phyloP scores from a whole-genome alignment of 2,329 filamentous ascomycete genomes.

The Fusarium burgessii region DNA sequence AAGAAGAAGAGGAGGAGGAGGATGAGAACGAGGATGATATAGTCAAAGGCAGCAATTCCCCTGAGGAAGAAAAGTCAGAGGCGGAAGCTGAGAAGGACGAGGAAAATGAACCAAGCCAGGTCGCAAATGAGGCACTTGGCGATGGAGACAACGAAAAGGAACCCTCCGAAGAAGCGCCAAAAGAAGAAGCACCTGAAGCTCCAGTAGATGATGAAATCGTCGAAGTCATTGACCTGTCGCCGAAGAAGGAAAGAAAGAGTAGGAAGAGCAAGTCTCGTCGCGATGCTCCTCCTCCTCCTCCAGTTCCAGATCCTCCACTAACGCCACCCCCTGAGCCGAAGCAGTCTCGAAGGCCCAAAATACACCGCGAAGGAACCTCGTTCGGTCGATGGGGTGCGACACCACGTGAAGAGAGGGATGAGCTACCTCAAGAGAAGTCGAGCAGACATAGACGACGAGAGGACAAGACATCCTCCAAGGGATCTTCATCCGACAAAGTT shows the following conservation, averaged over 20 bases:
- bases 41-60: background rate
- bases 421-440: constrained; percentile 67
- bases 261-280: constrained; percentile 56
- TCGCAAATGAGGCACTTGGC: constrained; percentile 21
- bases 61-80: constrained; percentile 13
- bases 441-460: constrained; percentile 71
- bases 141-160: constrained; percentile 47
- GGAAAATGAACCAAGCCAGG: constrained; percentile 31
- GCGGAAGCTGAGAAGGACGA: background rate
- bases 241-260: constrained; percentile 59
- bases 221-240: constrained; percentile 64
- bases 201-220: constrained; percentile 46
- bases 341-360: constrained; percentile 76
- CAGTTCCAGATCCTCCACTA: constrained; percentile 60
- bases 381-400: constrained; percentile 82
- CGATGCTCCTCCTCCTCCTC: constrained; percentile 53
- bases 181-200: constrained; percentile 46
- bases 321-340: constrained; percentile 67
- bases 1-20: constrained; percentile 32
- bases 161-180: constrained; percentile 45
- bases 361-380: constrained; percentile 76
- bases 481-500: constrained; percentile 79
- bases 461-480: constrained; percentile 72
- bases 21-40: constrained; percentile 38
- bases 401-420: constrained; percentile 59